Base-by-base conservation (phyloP, 768 basidiomycete species). In the Baorangia bicolor region DNA sequence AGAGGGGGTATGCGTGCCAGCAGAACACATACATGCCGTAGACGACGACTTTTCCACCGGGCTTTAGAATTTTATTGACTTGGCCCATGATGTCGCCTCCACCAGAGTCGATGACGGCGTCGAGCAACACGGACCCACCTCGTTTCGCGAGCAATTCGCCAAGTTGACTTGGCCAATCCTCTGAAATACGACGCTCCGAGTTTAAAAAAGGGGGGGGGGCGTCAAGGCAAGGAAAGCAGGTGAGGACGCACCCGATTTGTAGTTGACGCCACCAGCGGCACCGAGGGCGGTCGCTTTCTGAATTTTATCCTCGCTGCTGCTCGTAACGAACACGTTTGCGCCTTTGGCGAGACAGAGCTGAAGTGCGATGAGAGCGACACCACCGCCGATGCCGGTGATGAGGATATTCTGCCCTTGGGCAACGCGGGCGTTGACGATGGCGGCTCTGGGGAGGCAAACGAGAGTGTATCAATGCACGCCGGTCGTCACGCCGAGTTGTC, bases 301-400 rank as follows among this genome's bases (percentile, higher is more conserved):
- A 44, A 94, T 84, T 75, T 94, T 94, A 10, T 83, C 81, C 27
- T 78, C 74, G 42, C 70, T 83, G 10, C 88, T 81, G 57, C 88
- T 90, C 5, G 92, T 90, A 23, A 93, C 90, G 68, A 86, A 94
- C n/a, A 93, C 90, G 33, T 80, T 81, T 1, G 89, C 87, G 28
- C 92, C 88, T 51, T 78, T 79, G 0, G 88, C 90, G 4, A 92
- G 63, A 66, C 85, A 88, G 10, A 93, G 70, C 68, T 94, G 91
- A 56, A 93, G 71, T 0, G 88, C 85, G 38, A 83, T 62, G 28
- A 94, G 76, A 0, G 92, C 92, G 37, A 94, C 92, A 13, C 92
- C 92, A 20, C 92, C 92, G 23, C 91, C 90, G 41, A 89, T 83
- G 18, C 90, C 90, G 0, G 89, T 90, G 55, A 94, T 86, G 42